These are phyloP conservation scores for Ceratocystis albifundus DNA, from an alignment of 2,329 filamentous ascomycete genomes.

Conservation along the genomic window DNA sequence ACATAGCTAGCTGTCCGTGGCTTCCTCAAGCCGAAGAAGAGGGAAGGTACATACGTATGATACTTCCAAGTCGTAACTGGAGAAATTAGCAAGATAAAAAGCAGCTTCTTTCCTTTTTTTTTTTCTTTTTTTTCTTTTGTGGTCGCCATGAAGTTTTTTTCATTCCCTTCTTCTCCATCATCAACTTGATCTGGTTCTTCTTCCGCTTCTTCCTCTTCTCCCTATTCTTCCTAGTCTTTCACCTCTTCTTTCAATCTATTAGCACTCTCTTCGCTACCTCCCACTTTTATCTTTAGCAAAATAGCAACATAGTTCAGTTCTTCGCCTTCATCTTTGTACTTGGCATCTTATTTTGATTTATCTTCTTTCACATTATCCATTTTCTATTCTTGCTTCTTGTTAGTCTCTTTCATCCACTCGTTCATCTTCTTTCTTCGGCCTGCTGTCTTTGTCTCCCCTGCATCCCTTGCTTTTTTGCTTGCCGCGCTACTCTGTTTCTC, in stretches of 20 bases:
- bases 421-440: not conserved
- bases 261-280: too few species aligned
- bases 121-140: not conserved
- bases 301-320: not conserved
- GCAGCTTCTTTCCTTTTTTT: not conserved
- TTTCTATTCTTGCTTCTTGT: not conserved
- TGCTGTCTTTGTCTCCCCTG: not conserved
- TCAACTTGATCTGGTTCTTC: not conserved
- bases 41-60: not conserved
- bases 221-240: not conserved
- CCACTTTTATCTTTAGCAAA: not conserved
- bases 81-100: not conserved
- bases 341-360: not conserved
- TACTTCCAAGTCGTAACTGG: too few species aligned
- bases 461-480: not conserved
- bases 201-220: not conserved
- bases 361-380: not conserved
- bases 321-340: not conserved
- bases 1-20: too few species aligned
- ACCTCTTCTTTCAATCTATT: too few species aligned
- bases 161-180: not conserved
- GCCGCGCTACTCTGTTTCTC: not conserved
- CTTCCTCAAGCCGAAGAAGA: not conserved
- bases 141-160: not conserved
- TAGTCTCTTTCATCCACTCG: not conserved